phyloP scores from a whole-genome alignment of 1,284 basidiomycete genomes.

The Ustilago lituana region DNA sequence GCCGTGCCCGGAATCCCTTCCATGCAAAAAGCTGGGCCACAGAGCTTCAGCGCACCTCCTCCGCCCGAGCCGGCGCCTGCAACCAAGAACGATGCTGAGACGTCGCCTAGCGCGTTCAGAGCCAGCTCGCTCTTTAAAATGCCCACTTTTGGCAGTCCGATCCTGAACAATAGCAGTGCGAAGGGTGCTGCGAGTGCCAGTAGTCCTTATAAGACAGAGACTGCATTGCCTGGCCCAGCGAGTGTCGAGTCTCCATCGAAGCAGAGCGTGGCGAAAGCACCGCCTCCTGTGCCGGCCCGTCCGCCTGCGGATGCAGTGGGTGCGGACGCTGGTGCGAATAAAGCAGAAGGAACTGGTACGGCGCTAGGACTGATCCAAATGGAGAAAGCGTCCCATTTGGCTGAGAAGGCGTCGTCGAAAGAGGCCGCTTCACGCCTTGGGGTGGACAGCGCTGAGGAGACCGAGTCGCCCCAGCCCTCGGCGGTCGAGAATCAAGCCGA shows the following conservation, averaged over 20 bases:
- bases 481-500: no score
- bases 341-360: background rate
- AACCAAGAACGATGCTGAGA: slow-evolving; percentile 12
- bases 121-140: slow-evolving; percentile 45
- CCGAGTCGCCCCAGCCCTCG: no score
- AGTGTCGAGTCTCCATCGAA: background rate
- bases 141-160: slow-evolving; percentile 35
- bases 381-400: background rate
- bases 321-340: background rate
- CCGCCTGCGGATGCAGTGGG: background rate
- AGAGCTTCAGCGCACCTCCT: slow-evolving; percentile 54
- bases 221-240: background rate
- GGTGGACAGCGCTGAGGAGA: no score
- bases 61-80: slow-evolving; percentile 8
- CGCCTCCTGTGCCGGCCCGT: slow-evolving; percentile 12
- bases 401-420: background rate
- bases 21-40: slow-evolving; percentile 51
- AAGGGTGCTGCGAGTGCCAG: background rate
- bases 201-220: slow-evolving; percentile 1
- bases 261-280: background rate
- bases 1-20: slow-evolving; percentile 58
- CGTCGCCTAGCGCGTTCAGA: slow-evolving; percentile 30
- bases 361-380: slow-evolving; percentile 27
- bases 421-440: background rate
- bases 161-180: background rate